Evolutionary conservation across 352 stramenopile genomes (phyloP).

Genomic region (Phytophthora parvispora): DNA sequence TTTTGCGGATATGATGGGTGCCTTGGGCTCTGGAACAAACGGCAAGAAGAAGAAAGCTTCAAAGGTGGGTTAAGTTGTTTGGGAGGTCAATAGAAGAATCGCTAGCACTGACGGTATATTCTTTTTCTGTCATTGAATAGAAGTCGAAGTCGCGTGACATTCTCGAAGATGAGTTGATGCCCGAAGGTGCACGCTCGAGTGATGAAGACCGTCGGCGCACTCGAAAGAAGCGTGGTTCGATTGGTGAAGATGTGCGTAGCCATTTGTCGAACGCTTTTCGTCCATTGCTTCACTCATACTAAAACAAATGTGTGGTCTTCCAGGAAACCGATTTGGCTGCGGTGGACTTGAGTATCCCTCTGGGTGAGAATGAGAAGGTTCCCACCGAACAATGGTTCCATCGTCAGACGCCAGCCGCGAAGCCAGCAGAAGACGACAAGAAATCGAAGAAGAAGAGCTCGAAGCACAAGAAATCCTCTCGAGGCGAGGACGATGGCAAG

Average conservation of each 20-base stretch:
- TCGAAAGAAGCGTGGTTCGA: constrained; percentile 56
- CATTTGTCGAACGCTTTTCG: neutral
- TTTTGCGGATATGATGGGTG: constrained; percentile 87
- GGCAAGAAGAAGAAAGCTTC: constrained; percentile 78
- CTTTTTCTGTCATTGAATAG: constrained; percentile 8
- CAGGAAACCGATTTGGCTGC: constrained; percentile 78
- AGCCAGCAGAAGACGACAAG: constrained; percentile 48
- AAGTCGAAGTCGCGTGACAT: constrained; percentile 64
- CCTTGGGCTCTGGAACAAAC: constrained; percentile 66
- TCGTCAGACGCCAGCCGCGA: constrained; percentile 51
- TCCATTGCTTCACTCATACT: neutral
- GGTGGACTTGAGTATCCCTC: constrained; percentile 82
- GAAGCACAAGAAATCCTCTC: constrained; percentile 57
- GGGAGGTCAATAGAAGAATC: neutral
- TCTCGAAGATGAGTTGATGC: constrained; percentile 84
- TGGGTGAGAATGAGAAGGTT: constrained; percentile 82
- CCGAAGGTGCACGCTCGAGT: constrained; percentile 74
- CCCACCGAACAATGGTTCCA: constrained; percentile 87
- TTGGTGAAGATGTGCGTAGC: constrained; percentile 48
- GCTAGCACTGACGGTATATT: neutral
- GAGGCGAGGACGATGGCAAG: constrained; percentile 43
- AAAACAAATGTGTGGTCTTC: neutral
- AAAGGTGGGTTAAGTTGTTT: constrained; percentile 42
- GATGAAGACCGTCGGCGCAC: constrained; percentile 70
- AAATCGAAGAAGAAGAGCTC: constrained; percentile 80